Percentiles rank a stretch among this genome's conserved stretches.
Conservation (phyloP, 2,329 filamentous ascomycete genomes). For the Trichothecium sympodiale region DNA sequence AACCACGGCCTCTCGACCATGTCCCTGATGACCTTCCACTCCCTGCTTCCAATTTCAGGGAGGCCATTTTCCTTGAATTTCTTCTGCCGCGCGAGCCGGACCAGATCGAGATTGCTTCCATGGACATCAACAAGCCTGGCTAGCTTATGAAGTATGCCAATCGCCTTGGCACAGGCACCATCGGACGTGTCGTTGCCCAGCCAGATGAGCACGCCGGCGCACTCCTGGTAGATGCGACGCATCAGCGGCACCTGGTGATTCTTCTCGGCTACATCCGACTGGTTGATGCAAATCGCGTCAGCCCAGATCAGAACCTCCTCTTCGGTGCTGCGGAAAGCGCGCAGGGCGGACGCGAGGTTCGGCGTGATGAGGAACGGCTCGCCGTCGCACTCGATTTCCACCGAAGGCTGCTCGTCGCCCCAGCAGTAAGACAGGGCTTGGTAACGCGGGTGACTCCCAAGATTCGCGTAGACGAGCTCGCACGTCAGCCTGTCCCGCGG, state of each 20-base stretch:
- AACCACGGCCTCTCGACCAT: conserved; percentile 4
- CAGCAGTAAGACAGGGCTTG: conserved; percentile 7
- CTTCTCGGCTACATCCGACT: conserved; percentile 4
- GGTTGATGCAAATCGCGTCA: conserved; percentile 6
- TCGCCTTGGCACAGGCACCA: too few relatives aligned
- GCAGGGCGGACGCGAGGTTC: background rate
- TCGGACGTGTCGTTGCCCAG: too few relatives aligned
- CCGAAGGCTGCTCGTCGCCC: conserved; percentile 1
- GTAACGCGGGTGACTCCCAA: conserved; percentile 1
- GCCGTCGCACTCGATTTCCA: background rate
- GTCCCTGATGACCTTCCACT: background rate
- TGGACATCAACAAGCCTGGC: background rate
- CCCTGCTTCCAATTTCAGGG: too few relatives aligned
- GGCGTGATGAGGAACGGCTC: background rate
- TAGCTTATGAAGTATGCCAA: too few relatives aligned
- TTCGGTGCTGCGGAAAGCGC: background rate
- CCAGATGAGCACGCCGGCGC: background rate
- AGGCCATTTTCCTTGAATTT: too few relatives aligned
- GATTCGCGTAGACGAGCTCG: too few relatives aligned
- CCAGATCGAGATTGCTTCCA: background rate
- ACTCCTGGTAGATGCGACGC: conserved; percentile 1
- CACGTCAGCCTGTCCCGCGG: too few relatives aligned
- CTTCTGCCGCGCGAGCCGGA: too few relatives aligned
- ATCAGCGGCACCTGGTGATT: conserved; percentile 3
- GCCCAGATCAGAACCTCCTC: background rate